phyloP scores from a whole-genome alignment of 305 asterid genomes.

The Plantago rigida region DNA sequence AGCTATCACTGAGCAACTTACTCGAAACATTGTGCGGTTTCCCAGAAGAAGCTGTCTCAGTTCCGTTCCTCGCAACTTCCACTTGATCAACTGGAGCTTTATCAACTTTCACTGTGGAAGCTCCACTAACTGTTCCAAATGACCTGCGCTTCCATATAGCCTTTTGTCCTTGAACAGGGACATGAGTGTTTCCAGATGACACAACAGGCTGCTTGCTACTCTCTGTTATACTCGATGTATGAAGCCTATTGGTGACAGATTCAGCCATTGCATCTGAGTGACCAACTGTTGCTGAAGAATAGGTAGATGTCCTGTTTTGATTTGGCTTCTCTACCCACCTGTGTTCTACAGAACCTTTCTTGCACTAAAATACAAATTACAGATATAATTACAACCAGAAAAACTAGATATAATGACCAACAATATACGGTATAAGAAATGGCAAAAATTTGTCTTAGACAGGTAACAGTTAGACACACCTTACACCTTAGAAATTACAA shows the following conservation, averaged over 20 bases:
- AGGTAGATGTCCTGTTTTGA: slow-evolving; percentile 26
- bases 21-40: slow-evolving; percentile 39
- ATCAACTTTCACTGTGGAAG: slow-evolving; percentile 26
- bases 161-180: slow-evolving; percentile 38
- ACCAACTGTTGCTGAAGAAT: slow-evolving; percentile 30
- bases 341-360: slow-evolving; percentile 37
- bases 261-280: slow-evolving; percentile 35
- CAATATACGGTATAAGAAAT: background rate
- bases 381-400: slow-evolving; percentile 4
- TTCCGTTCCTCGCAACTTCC: slow-evolving; percentile 26
- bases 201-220: slow-evolving; percentile 34
- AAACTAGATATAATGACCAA: background rate
- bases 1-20: slow-evolving; percentile 44
- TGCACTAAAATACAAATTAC: slow-evolving; percentile 36
- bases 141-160: slow-evolving; percentile 56
- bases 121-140: slow-evolving; percentile 51
- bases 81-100: slow-evolving; percentile 13
- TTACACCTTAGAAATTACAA: too few species aligned
- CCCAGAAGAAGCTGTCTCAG: slow-evolving; percentile 30
- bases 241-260: slow-evolving; percentile 36
- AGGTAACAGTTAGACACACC: too few species aligned
- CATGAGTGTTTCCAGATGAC: slow-evolving; percentile 37
- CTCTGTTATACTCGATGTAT: slow-evolving; percentile 41
- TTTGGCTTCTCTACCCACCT: slow-evolving; percentile 47
- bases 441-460: background rate